Evolutionary conservation across 805 yeast species (phyloP).

Genomic region (Trichomonascus vanleenenianus): DNA sequence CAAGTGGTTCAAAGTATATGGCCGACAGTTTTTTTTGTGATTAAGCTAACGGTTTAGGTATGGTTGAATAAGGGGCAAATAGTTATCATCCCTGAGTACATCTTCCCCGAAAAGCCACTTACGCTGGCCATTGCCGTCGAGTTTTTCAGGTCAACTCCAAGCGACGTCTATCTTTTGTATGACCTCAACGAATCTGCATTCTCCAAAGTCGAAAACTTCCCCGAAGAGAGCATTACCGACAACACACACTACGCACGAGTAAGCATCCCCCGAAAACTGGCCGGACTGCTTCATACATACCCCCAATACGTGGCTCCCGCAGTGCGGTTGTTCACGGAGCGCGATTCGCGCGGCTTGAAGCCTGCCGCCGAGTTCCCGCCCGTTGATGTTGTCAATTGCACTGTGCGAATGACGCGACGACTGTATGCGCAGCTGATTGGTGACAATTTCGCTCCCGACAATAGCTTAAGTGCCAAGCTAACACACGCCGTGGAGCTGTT

Average conservation of each 20-base stretch:
- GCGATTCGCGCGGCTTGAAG: slow-evolving; percentile 10
- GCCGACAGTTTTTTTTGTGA: background rate
- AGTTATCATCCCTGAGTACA: slow-evolving; percentile 13
- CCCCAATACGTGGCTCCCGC: slow-evolving; percentile 20
- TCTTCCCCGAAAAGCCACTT: background rate
- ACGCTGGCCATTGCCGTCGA: slow-evolving; percentile 6
- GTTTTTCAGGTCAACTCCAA: slow-evolving; percentile 1
- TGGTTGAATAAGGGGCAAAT: slow-evolving; percentile 21
- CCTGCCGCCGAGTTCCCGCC: slow-evolving; percentile 14
- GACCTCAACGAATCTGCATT: slow-evolving; percentile 6
- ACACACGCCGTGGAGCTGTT: slow-evolving; percentile 21
- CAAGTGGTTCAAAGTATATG: background rate
- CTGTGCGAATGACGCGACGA: slow-evolving; percentile 16
- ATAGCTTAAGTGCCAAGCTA: slow-evolving; percentile 18
- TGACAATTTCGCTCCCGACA: slow-evolving; percentile 12
- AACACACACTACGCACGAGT: slow-evolving; percentile 17
- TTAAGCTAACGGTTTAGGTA: slow-evolving; percentile 8
- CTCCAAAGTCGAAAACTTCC: slow-evolving; percentile 10
- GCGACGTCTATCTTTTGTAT: background rate
- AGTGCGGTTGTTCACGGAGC: slow-evolving; percentile 15
- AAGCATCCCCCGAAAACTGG: slow-evolving; percentile 19
- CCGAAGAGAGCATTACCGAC: slow-evolving; percentile 8
- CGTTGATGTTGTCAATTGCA: slow-evolving; percentile 16
- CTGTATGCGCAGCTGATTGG: slow-evolving; percentile 20
- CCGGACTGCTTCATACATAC: slow-evolving; percentile 16